Evolutionary conservation across 352 stramenopile genomes (phyloP).

Genomic region (Pythium folliculosum): DNA sequence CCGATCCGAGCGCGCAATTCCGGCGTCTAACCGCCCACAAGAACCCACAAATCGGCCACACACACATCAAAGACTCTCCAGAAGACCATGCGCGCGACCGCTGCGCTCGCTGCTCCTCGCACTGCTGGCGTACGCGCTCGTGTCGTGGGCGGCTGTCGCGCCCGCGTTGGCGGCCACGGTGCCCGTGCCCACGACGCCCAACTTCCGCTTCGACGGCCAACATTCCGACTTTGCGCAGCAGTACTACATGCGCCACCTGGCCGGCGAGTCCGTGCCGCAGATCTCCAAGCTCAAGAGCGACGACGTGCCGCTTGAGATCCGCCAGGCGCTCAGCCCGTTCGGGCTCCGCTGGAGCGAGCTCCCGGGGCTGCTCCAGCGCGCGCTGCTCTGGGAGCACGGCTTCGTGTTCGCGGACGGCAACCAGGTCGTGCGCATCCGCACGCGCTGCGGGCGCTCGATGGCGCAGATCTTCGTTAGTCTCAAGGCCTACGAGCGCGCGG

Average conservation of each 20-base stretch:
- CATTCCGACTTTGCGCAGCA: conserved; percentile 76
- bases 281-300: conserved; percentile 29
- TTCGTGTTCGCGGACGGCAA: conserved; percentile 49
- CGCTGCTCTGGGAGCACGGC: conserved; percentile 68
- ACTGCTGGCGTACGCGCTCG: neutral
- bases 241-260: conserved; percentile 52
- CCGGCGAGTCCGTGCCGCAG: conserved; percentile 35
- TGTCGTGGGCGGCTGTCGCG: neutral
- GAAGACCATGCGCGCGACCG: neutral
- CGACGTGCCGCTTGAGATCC: conserved; percentile 36
- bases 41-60: neutral
- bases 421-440: conserved; percentile 51
- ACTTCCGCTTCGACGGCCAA: conserved; percentile 53
- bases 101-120: neutral
- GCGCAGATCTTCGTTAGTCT: conserved; percentile 56
- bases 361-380: conserved; percentile 58
- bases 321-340: conserved; percentile 33
- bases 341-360: conserved; percentile 52
- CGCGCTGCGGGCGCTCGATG: conserved; percentile 66
- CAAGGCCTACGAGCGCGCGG: conserved; percentile 58
- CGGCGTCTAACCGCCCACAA: neutral
- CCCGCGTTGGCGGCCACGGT: neutral
- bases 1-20: neutral
- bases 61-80: too few relatives aligned
- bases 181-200: conserved; percentile 40